Base-by-base conservation (phyloP, 805 yeast species). In the Grigorovia jiainica region DNA sequence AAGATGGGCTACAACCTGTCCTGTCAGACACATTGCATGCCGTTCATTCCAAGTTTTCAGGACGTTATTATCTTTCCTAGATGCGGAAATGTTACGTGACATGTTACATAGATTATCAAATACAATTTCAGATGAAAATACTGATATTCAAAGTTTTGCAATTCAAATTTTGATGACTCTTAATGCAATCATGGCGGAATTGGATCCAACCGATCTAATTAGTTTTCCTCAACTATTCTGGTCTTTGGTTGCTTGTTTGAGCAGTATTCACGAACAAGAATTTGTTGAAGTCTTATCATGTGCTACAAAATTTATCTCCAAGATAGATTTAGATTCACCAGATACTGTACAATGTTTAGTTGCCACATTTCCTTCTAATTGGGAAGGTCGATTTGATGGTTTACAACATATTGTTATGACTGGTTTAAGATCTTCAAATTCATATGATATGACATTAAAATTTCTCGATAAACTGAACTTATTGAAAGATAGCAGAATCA, bases 101-200 rank as follows among this genome's bases (percentile, higher is more conserved):
- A 86, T 92, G 95, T 68, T 92, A 9, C 95, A 90, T 43, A 74
- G 99, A 45, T 68, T 92, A 24, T 86, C 96, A 0, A 89, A 87
- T 52, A 94, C 99, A 0, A 81, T 92, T 7, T 79, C 96, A 0
- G 99, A 94, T 58, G 87, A 80, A 33, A 78, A 87, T 9, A 65
- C 76, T 0, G 98, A 92, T 51, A 89, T 92, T 31, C 97, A 90
- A 62, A 95, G 96, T 1, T 94, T 94, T 63, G 81, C 97, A 0
- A 85, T 92, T 89, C 98, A 92, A 63, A 92, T 92, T 42, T 65
- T 92, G 48, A 90, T 92, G 97, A 90, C 98, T 0, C 62, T 92
- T 52, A 87, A 90, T 64, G 95, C 97, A 0, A 79, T 87, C 11
- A 84, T 90, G 2, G 92, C 95, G 0, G 95, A 87, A 53, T 64